A percentile compares a stretch with the other conserved stretches of the same genome.
These are phyloP conservation scores for Fusarium concolor DNA, from an alignment of 2,329 filamentous ascomycete species.

Conservation along the genomic window DNA sequence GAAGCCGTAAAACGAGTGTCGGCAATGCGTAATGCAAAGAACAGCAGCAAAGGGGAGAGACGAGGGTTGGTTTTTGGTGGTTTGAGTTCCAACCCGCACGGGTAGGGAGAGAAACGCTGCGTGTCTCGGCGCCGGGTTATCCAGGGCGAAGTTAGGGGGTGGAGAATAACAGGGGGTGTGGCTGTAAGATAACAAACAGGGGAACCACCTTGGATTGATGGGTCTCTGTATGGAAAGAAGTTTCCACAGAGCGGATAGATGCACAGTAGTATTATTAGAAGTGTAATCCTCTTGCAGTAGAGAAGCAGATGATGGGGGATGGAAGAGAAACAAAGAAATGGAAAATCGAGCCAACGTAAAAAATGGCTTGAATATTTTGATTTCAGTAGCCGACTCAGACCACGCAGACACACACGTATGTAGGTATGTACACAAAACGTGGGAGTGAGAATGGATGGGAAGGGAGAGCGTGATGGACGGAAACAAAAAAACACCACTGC, in stretches of 20 bases:
- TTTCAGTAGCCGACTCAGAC: background rate
- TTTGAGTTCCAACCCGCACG: conserved; percentile 37
- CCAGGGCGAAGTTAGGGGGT: conserved; percentile 35
- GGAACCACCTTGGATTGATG: conserved; percentile 30
- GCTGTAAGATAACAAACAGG: conserved; percentile 28
- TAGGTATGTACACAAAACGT: conserved; percentile 28
- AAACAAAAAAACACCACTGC: background rate
- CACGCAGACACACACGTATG: background rate
- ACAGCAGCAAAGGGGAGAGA: conserved; percentile 39
- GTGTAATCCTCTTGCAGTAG: background rate
- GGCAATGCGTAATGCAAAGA: conserved; percentile 43
- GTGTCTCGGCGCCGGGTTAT: conserved; percentile 46
- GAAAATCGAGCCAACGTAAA: background rate
- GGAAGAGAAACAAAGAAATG: background rate
- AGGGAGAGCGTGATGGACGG: conserved; percentile 20
- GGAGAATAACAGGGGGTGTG: conserved; percentile 24
- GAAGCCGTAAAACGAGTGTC: conserved; percentile 45
- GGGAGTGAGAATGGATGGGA: conserved; percentile 12
- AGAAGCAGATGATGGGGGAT: background rate
- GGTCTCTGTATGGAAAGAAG: conserved; percentile 15
- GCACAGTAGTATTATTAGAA: background rate
- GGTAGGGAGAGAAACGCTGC: conserved; percentile 42
- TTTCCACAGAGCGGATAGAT: conserved; percentile 3
- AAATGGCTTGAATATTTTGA: conserved; percentile 10
- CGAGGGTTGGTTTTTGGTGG: conserved; percentile 40